Evolutionary conservation across 2,329 filamentous ascomycete species (phyloP), one percentile per base, ranked within the genome.

Genomic region (Colletotrichum musae): DNA sequence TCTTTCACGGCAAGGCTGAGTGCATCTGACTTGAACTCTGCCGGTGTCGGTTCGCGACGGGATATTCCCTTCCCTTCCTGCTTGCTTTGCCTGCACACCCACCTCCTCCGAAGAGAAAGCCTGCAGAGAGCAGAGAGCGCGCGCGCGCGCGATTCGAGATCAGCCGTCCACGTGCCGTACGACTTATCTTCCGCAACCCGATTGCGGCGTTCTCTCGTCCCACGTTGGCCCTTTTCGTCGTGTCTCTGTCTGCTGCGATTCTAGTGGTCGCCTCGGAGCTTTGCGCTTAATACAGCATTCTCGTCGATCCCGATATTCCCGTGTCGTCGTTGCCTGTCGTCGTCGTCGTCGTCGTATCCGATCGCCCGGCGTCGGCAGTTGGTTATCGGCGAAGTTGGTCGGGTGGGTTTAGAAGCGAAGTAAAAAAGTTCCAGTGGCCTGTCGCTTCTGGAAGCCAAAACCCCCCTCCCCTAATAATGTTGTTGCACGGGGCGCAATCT

Each of bases 401-500:
- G 61, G 50, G 43, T 39, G 15, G 43, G 39, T 54, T 54, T 43
- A 67, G 18, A 50, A 50, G 24, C 50, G 32, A 39, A 58, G 48
- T 41, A 45, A 56, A 47, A 36, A 69, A 60, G 65, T 68, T 68
- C 54, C 53, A 59, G 65, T 53, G n/a, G 41, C 43, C 48, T 36
- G 52, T 56, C 51, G 63, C 56, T 53, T 62, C 59, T 45, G 41
- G 50, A 62, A 54, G n/a, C 15, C 2, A 47, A 24, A 24, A 24
- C 2, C 21, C 21, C 21, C 21, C 21, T n/a, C 50, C 50, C 50
- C 59, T 54, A 58, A 75, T 56, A 70, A 79, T 79, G 77, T 77
- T 81, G 77, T 72, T 80, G 74, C 78, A 79, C 73, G 76, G 76
- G 74, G 72, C 75, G 72, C 78, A 78, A 75, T 76, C 77, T 71